Percentiles rank a stretch among this genome's conserved stretches.
These are phyloP conservation scores for Theobroma cacao DNA, from an alignment of 345 rosid species.

Conservation along the genomic window DNA sequence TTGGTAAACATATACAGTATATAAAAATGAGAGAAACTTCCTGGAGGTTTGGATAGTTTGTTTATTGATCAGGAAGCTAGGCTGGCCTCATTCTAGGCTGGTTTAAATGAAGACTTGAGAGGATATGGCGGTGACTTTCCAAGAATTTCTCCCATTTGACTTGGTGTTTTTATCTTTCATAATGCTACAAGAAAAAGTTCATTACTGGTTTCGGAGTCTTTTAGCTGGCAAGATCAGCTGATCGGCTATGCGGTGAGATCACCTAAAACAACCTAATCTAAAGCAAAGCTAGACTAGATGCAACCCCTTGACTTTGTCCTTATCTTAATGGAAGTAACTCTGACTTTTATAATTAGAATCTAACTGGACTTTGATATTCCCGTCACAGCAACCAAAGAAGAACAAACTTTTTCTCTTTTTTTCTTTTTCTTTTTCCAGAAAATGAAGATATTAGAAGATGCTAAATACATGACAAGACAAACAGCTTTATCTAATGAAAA, in stretches of 20 bases:
- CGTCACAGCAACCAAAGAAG: background rate
- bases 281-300: background rate
- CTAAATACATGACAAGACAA: background rate
- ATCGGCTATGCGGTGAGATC: conserved; percentile 27
- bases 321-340: background rate
- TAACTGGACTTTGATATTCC: background rate
- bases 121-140: background rate
- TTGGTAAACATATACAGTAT: too few relatives aligned
- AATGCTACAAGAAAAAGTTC: background rate
- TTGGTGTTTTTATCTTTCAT: background rate
- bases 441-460: background rate
- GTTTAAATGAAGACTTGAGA: too few relatives aligned
- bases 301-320: conserved; percentile 13
- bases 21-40: too few relatives aligned
- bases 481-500: background rate
- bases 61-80: background rate
- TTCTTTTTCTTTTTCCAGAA: background rate
- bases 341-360: conserved; percentile 5
- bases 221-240: background rate
- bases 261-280: conserved; percentile 3
- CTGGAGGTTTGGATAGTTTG: too few relatives aligned
- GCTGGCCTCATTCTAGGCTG: background rate
- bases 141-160: background rate
- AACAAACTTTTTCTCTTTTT: background rate
- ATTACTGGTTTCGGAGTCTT: background rate